Evolutionary conservation across 2,329 filamentous ascomycete species (phyloP).

Genomic region (Raffaelea arxii): DNA sequence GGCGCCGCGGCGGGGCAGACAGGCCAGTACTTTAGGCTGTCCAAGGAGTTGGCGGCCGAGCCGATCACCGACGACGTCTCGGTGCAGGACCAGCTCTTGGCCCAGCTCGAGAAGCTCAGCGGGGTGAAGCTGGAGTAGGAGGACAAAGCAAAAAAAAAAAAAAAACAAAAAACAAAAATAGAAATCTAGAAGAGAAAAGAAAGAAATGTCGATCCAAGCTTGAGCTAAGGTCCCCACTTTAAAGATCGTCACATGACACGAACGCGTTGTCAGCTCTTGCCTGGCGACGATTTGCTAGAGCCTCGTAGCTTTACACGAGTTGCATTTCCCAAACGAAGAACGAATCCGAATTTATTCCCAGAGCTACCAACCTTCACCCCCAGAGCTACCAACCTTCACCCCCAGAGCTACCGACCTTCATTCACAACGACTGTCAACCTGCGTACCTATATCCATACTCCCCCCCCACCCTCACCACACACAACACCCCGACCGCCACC

Average conservation of each 20-base stretch:
- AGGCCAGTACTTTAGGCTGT: slow-evolving; percentile 29
- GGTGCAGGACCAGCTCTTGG: slow-evolving; percentile 34
- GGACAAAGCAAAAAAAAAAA: background rate
- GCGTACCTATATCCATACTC: background rate
- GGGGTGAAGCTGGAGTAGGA: slow-evolving; percentile 9
- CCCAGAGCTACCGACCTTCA: too few species aligned
- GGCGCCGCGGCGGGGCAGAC: slow-evolving; percentile 18
- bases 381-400: too few species aligned
- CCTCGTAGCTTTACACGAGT: too few species aligned
- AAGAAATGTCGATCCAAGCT: background rate
- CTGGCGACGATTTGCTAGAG: too few species aligned
- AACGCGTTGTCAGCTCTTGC: background rate
- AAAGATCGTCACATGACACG: background rate
- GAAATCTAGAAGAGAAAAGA: background rate
- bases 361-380: too few species aligned
- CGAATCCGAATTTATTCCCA: too few species aligned
- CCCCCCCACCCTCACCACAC: background rate
- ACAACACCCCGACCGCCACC: slow-evolving; percentile 32
- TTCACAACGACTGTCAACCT: background rate
- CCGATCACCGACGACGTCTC: slow-evolving; percentile 25
- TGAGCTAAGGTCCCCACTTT: too few species aligned
- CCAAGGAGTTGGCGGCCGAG: slow-evolving; percentile 17
- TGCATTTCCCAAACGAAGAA: too few species aligned
- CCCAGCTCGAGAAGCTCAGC: slow-evolving; percentile 21
- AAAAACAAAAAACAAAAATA: background rate